Conservation (phyloP, 2,329 filamentous ascomycete species). For the Hymenoscyphus linearis region DNA sequence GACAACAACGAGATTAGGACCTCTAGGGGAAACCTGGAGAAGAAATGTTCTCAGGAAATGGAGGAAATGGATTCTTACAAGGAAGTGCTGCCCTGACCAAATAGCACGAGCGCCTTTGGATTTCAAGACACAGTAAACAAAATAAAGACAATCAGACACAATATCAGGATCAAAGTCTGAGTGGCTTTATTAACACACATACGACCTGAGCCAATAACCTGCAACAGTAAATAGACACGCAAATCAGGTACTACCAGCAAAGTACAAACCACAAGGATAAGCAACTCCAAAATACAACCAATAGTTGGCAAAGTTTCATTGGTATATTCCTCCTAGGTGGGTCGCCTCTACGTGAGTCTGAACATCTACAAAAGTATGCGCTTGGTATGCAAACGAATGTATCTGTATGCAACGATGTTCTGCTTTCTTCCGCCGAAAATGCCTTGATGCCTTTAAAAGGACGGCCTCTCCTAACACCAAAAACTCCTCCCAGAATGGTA, state of each 20-base stretch:
- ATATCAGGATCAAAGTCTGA: too few species aligned
- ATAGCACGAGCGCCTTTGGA: too few species aligned
- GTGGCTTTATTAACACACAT: too few species aligned
- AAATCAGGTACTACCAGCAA: background rate
- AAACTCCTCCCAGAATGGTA: constrained; percentile 11
- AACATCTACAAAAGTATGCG: constrained; percentile 1
- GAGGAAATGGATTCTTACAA: too few species aligned
- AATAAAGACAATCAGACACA: too few species aligned
- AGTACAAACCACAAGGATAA: background rate
- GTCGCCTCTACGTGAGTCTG: constrained; percentile 9
- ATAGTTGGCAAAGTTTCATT: background rate
- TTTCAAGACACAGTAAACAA: too few species aligned
- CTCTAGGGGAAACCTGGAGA: too few species aligned
- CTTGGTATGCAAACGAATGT: background rate
- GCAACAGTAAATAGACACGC: too few species aligned
- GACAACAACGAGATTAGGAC: too few species aligned
- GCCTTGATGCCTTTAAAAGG: background rate
- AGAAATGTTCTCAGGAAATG: too few species aligned
- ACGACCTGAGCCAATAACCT: too few species aligned
- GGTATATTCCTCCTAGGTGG: background rate
- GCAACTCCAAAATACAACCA: background rate
- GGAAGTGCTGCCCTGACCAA: too few species aligned
- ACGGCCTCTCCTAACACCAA: constrained; percentile 2
- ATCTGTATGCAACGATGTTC: background rate
- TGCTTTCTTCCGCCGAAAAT: background rate